Percentiles rank a stretch among this genome's conserved stretches.
phyloP scores from a whole-genome alignment of 306 rosid genomes.

The Gastrolobium villosum region DNA sequence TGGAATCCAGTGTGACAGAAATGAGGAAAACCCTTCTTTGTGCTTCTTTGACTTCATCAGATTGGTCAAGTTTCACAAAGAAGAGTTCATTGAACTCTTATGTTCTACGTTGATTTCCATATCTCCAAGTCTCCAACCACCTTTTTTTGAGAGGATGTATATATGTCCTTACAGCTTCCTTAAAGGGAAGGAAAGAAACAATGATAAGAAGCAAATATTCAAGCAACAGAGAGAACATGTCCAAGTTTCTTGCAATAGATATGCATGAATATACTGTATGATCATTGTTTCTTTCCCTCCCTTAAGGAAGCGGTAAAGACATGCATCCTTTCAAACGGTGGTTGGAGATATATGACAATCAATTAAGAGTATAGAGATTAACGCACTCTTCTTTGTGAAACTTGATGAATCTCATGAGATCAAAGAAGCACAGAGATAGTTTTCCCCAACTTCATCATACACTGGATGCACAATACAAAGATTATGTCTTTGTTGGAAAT shows the following conservation, averaged over 20 bases:
- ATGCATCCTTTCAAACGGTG: no score
- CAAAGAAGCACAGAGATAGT: no score
- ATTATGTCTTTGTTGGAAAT: no score
- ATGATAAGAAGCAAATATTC: not conserved
- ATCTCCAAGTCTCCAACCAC: not conserved
- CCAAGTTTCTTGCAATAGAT: not conserved
- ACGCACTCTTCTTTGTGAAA: no score
- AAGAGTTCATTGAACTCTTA: conserved; percentile 38
- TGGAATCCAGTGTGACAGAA: conserved; percentile 9
- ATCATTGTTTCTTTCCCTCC: no score
- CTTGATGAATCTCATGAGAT: no score
- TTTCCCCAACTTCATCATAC: no score
- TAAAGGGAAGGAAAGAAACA: conserved; percentile 44
- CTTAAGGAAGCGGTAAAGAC: no score
- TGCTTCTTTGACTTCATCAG: not conserved
- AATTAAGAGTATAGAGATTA: no score
- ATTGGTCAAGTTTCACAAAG: conserved; percentile 1
- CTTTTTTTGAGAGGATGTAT: conserved; percentile 35
- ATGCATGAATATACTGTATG: no score
- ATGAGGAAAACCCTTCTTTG: conserved; percentile 24
- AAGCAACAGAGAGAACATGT: conserved; percentile 8
- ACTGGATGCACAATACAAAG: no score
- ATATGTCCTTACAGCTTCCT: conserved; percentile 42
- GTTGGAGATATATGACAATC: no score
- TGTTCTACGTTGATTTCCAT: conserved; percentile 27